These are phyloP conservation scores for Rhizophagus clarus DNA, from an alignment of 192 early-diverging fungal genomes.

Conservation along the genomic window DNA sequence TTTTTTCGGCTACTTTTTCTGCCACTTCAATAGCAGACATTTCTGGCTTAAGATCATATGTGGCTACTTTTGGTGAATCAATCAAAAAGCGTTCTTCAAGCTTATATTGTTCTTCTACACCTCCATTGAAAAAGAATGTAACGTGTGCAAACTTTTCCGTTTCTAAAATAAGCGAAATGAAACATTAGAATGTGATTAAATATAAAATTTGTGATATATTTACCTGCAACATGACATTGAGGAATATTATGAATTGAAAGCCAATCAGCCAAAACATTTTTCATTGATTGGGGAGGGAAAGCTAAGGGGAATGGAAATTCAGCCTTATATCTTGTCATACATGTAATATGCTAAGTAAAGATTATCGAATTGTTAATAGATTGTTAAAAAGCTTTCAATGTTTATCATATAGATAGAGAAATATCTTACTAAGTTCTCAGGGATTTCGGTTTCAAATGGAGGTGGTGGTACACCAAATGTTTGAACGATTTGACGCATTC, in stretches of 20 bases:
- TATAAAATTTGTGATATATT: background rate
- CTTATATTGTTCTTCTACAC: constrained; percentile 87
- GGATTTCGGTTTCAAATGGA: constrained; percentile 82
- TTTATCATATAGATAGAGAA: background rate
- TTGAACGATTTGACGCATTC: constrained; percentile 92
- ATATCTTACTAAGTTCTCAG: constrained; percentile 67
- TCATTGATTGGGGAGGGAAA: constrained; percentile 97
- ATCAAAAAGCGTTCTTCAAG: constrained; percentile 91
- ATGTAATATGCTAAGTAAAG: constrained; percentile 70
- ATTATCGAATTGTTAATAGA: background rate
- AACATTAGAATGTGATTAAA: background rate
- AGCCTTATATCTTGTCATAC: constrained; percentile 97
- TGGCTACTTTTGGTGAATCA: constrained; percentile 92
- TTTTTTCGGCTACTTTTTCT: constrained; percentile 85
- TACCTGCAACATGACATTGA: constrained; percentile 89
- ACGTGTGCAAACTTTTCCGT: constrained; percentile 99
- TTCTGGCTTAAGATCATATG: constrained; percentile 95
- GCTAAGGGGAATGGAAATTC: constrained; percentile 95
- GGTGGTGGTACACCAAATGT: constrained; percentile 84
- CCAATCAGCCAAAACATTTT: constrained; percentile 98
- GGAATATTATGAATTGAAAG: constrained; percentile 82
- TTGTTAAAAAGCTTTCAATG: background rate
- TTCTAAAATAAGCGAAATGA: constrained; percentile 50
- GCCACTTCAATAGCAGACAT: constrained; percentile 92
- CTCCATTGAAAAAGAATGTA: constrained; percentile 99